These are phyloP conservation scores for Microsporum audouinii DNA, from an alignment of 2,329 filamentous ascomycete species.

Conservation along the genomic window DNA sequence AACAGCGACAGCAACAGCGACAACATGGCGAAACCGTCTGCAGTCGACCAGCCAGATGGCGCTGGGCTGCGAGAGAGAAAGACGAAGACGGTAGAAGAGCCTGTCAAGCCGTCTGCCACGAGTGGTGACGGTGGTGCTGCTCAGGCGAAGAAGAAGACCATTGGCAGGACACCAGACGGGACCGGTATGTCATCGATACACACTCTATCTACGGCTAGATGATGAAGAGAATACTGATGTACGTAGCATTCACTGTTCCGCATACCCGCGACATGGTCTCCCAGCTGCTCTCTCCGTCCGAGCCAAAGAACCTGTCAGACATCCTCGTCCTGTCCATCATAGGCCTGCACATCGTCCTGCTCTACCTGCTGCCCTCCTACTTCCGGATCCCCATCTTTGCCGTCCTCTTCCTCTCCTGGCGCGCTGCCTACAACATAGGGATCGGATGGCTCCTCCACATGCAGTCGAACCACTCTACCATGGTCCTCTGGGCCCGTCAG, in stretches of 20 bases:
- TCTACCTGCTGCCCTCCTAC: conserved; percentile 59
- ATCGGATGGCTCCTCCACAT: conserved; percentile 81
- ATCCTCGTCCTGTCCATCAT: conserved; percentile 67
- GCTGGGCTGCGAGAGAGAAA: conserved; percentile 40
- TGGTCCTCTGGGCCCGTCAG: conserved; percentile 79
- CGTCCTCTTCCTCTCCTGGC: conserved; percentile 79
- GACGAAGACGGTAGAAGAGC: conserved; percentile 30
- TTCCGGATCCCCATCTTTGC: conserved; percentile 70
- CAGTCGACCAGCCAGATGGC: conserved; percentile 14
- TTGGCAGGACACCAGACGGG: conserved; percentile 80
- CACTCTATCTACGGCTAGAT: not conserved
- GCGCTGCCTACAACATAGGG: conserved; percentile 81
- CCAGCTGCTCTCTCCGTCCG: conserved; percentile 82
- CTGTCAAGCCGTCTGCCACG: conserved; percentile 32
- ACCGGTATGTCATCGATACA: conserved; percentile 54
- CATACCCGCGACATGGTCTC: conserved; percentile 98
- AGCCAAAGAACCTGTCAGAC: conserved; percentile 92
- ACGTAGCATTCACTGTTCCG: conserved; percentile 84
- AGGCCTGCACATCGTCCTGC: conserved; percentile 58
- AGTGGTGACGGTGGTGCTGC: conserved; percentile 17
- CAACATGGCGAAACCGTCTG: conserved; percentile 4
- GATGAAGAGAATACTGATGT: not conserved
- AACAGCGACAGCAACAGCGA: not conserved
- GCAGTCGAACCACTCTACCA: conserved; percentile 77
- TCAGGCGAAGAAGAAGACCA: conserved; percentile 56